Evolutionary conservation across 345 rosid species (phyloP).

Genomic region (Punica granatum): DNA sequence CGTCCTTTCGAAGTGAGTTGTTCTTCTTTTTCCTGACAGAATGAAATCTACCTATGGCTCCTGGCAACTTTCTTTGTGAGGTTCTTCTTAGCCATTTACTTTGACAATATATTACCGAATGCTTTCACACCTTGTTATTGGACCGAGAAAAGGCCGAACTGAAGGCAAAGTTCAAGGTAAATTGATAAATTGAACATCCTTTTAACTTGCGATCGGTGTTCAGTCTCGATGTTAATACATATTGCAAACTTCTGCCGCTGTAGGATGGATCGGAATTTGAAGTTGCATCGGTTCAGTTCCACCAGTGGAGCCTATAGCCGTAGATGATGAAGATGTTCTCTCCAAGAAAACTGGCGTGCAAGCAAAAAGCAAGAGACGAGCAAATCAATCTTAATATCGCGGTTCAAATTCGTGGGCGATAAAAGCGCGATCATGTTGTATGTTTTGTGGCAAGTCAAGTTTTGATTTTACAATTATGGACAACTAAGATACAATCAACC

Average conservation of each 20-base stretch:
- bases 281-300: constrained; percentile 66
- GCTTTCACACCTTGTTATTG: constrained; percentile 73
- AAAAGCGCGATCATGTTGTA: too few relatives aligned
- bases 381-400: constrained; percentile 49
- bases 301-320: constrained; percentile 37
- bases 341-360: constrained; percentile 69
- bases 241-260: not conserved
- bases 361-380: constrained; percentile 39
- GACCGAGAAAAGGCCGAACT: constrained; percentile 87
- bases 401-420: constrained; percentile 79
- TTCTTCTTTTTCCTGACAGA: constrained; percentile 35
- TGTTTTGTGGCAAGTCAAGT: too few relatives aligned
- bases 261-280: constrained; percentile 77
- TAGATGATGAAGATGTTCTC: constrained; percentile 82
- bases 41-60: constrained; percentile 70
- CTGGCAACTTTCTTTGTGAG: constrained; percentile 49
- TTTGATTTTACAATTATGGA: too few relatives aligned
- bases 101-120: constrained; percentile 78
- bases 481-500: too few relatives aligned
- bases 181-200: not conserved
- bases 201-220: not conserved
- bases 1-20: not conserved
- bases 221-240: too few relatives aligned
- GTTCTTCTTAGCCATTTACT: constrained; percentile 73
- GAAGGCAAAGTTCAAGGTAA: constrained; percentile 71